Conservation (phyloP, 768 basidiomycete species). For the Pisolithus microcarpus region DNA sequence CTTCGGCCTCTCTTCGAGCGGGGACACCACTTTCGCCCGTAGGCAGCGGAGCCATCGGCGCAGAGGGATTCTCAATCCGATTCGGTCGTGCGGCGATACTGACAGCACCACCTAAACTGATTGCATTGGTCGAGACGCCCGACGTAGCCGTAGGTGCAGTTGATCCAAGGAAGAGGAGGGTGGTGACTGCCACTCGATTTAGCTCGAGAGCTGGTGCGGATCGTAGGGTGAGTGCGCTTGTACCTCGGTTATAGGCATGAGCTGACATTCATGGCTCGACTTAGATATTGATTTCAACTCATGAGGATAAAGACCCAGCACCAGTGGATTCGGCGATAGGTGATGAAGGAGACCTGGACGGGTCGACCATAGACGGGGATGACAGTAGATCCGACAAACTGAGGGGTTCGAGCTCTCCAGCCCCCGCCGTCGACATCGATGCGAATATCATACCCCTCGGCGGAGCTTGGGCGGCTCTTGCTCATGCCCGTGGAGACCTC, state of each 20-base stretch:
- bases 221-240: conserved; percentile 50
- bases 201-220: conserved; percentile 78
- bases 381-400: conserved; percentile 1
- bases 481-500: conserved; percentile 31
- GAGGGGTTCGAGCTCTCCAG: conserved; percentile 9
- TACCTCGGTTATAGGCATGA: background rate
- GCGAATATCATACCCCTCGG: conserved; percentile 56
- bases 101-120: conserved; percentile 76
- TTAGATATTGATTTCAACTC: conserved; percentile 81
- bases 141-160: conserved; percentile 85
- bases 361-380: background rate
- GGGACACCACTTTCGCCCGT: conserved; percentile 29
- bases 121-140: conserved; percentile 79
- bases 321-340: conserved; percentile 10
- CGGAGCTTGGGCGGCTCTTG: conserved; percentile 72
- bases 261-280: background rate
- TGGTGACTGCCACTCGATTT: conserved; percentile 83
- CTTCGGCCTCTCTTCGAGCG: conserved; percentile 22
- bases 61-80: conserved; percentile 36
- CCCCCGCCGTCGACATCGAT: conserved; percentile 52
- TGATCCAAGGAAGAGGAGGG: conserved; percentile 74
- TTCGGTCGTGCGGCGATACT: conserved; percentile 69
- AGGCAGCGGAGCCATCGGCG: conserved; percentile 15
- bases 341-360: conserved; percentile 22
- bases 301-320: conserved; percentile 46